These are phyloP conservation scores for Fragaria nilgerrensis DNA, from an alignment of 306 rosid genomes.

Conservation along the genomic window DNA sequence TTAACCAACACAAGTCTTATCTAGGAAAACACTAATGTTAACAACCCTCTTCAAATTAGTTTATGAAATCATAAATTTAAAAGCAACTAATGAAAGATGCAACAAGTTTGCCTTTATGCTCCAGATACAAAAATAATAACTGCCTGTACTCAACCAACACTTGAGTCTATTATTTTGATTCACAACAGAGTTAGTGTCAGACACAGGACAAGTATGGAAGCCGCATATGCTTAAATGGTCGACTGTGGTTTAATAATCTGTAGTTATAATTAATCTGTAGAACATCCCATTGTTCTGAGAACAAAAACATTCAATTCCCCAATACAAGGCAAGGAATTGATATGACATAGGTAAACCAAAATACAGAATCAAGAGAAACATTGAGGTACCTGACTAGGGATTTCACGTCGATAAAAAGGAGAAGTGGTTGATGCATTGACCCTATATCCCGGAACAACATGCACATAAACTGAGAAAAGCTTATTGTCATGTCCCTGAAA, in stretches of 20 bases:
- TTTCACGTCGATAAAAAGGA: slow-evolving; percentile 56
- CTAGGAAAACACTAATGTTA: not conserved
- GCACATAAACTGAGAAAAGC: slow-evolving; percentile 69
- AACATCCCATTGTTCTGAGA: not conserved
- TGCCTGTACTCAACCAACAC: not conserved
- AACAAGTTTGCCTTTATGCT: not conserved
- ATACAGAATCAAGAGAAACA: not conserved
- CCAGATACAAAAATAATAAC: not conserved
- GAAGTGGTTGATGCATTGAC: slow-evolving; percentile 58
- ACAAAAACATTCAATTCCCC: not conserved
- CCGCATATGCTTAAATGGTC: not conserved
- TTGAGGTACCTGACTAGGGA: slow-evolving; percentile 70
- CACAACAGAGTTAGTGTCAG: not conserved
- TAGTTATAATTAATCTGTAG: too few relatives aligned
- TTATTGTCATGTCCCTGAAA: slow-evolving; percentile 49
- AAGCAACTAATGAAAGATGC: not conserved
- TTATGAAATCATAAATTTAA: not conserved
- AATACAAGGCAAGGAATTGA: not conserved
- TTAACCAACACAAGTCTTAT: not conserved
- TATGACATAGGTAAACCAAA: not conserved
- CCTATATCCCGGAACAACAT: slow-evolving; percentile 52
- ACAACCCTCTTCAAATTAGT: not conserved
- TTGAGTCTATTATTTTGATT: not conserved
- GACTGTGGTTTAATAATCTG: not conserved
- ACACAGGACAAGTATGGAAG: not conserved